Percentiles rank a stretch among this genome's conserved stretches.
Conservation (phyloP, 768 basidiomycete species). For the Rhizopogon vesiculosus region DNA sequence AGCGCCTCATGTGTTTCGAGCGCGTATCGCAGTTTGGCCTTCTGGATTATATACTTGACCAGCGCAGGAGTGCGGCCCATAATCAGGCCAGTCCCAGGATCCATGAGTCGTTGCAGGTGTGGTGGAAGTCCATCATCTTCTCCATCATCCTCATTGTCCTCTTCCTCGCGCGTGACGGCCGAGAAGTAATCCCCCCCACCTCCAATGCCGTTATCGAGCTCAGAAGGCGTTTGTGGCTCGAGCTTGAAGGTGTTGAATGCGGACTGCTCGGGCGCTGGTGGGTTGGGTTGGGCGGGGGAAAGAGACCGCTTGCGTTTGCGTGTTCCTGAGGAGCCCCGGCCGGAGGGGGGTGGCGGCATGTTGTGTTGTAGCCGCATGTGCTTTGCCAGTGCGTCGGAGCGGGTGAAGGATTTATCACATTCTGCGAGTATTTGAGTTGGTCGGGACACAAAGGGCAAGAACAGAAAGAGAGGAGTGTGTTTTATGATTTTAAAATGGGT, state of each 20-base stretch:
- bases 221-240: conserved; percentile 45
- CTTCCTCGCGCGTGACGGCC: conserved; percentile 5
- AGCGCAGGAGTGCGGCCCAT: conserved; percentile 64
- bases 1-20: conserved; percentile 64
- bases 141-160: conserved; percentile 24
- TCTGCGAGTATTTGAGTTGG: conserved; percentile 38
- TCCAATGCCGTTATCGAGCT: conserved; percentile 16
- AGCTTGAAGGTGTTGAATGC: conserved; percentile 63
- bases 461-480: not conserved
- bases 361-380: conserved; percentile 90
- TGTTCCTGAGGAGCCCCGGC: conserved; percentile 65
- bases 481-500: conserved; percentile 4
- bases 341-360: conserved; percentile 67
- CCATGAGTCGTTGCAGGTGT: conserved; percentile 45
- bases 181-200: conserved; percentile 31
- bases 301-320: conserved; percentile 51
- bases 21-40: conserved; percentile 74
- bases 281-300: conserved; percentile 16
- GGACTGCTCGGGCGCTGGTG: conserved; percentile 13
- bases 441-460: not conserved
- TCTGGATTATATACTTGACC: conserved; percentile 61
- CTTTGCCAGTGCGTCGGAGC: conserved; percentile 89
- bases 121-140: conserved; percentile 48
- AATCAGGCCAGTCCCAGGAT: conserved; percentile 58
- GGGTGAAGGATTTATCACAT: conserved; percentile 93